Base-by-base conservation (phyloP, 2,329 filamentous ascomycete genomes). In the Bipolaris bicolor region DNA sequence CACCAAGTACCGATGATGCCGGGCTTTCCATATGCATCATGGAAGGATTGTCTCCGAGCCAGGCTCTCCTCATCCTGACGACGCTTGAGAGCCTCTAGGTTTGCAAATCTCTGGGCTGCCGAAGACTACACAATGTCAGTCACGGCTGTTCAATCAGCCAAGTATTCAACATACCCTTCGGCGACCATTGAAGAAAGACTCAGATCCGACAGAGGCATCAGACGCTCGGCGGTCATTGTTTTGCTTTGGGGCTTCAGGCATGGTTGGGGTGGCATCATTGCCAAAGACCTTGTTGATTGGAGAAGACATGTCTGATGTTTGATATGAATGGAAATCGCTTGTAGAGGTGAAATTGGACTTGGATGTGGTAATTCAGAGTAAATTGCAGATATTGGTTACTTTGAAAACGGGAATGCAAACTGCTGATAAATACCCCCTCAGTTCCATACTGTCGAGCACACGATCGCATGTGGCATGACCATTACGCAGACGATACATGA, bases 201-300 rank as follows among this genome's bases (percentile, higher is more conserved):
- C 39, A 4, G 72, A 71, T 1, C 52, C 59, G 29, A 68, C 65
- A 7, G 72, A 75, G 4, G 71, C 58, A 36, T 73, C 71, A 13
- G 73, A 75, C 7, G 60, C 58, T 50, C 73, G 71, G 34, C 74
- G 66, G n/a, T 74, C 69, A 9, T 61, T 57, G 11, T 75, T 64
- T 49, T 73, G 58, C 55, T 72, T 74, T 3, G 71, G 68, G 18
- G 55, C 71, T 18, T 74, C 72, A n/a, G 73, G 72, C 71, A 74
- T 75, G 9, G 59, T 52, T 46, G 71, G 68, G 5, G 60, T 56
- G 7, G 63, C 65, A 51, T 67, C 68, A 26, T 71, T 66, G 43
- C 64, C 69, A 43, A 72, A 76, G 18, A 68, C 22, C 50, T 67
- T 74, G 61, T 76, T 69, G 40, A 76, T 72, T 59, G 74, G 72